Conservation (phyloP, 2,329 filamentous ascomycete species). For the Colletotrichum navitas region DNA sequence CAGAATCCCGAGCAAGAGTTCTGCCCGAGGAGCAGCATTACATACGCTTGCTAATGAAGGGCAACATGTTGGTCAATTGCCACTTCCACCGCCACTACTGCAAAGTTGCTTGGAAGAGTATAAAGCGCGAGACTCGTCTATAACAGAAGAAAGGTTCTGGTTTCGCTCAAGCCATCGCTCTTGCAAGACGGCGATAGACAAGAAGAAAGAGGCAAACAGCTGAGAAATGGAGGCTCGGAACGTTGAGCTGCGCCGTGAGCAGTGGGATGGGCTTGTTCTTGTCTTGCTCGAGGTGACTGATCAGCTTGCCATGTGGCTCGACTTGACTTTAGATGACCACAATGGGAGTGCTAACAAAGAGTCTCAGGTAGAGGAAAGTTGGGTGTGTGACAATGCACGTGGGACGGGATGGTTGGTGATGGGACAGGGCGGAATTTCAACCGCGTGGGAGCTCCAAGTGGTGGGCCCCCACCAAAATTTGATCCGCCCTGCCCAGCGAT, state of each 20-base stretch:
- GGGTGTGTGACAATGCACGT: conserved; percentile 2
- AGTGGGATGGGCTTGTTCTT: not conserved
- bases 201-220: not conserved
- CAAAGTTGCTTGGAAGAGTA: not conserved
- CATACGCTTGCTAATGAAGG: conserved; percentile 48
- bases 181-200: not conserved
- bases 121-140: conserved; percentile 4
- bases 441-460: not conserved
- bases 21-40: not conserved
- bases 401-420: conserved; percentile 3
- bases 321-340: conserved; percentile 1
- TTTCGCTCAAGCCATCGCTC: conserved; percentile 8
- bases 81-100: not conserved
- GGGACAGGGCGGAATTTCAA: conserved; percentile 5
- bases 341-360: not conserved
- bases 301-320: not conserved
- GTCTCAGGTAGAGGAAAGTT: not conserved
- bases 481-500: not conserved
- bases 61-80: conserved; percentile 45
- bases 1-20: not conserved
- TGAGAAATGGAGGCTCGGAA: conserved; percentile 8
- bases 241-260: not conserved
- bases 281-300: not conserved
- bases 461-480: conserved; percentile 9
- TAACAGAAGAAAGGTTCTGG: not conserved